Evolutionary conservation across 1,284 basidiomycete genomes (phyloP), one percentile per base, ranked within the genome.

Genomic region (Mycosarcoma mackinlayi): DNA sequence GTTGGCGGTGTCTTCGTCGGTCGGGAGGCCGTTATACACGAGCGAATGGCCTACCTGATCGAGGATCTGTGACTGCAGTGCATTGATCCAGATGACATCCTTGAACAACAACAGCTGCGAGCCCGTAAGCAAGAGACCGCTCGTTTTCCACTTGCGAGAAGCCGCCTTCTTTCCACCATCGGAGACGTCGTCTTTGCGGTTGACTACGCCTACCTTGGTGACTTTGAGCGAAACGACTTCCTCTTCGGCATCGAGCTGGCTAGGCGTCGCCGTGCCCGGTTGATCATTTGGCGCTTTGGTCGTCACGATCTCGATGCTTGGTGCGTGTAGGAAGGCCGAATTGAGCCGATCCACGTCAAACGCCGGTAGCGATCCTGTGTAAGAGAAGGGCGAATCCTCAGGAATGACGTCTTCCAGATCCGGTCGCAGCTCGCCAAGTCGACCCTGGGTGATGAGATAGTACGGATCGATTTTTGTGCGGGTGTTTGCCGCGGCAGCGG

Each of bases 91-190:
- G 8, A 88, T 84, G 1, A 89, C 84, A 83, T 98, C 94, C 65
- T 92, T 92, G 84, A 94, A 94, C 81, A 98, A 91, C 41, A 98
- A 86, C 9, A 98, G 85, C 79, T 97, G 94, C 8, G 93, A 93
- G 28, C 89, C 90, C 4, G 94, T 94, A 51, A 99, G 86, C 50
- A 96, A 86, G 9, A 94, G 89, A 62, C 89, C 91, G 87, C 90
- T 95, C 30, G 88, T 85, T 77, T 87, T 90, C 95, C 95, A 98
- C 83, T 94, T 97, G 44, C 92, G 87, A 70, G 87, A 90, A 25
- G 85, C 85, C 1, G 89, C 86, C 74, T 90, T 92, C 83, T 88
- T 92, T 21, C 91, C 91, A 5, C 89, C 89, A 67, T 91, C 90
- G 1, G 88, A 75, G 0, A 88, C 79, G 71, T 94, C 59, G 84